Evolutionary conservation across 2,329 filamentous ascomycete species (phyloP).

Genomic region (Pseudohalonectria lignicola): DNA sequence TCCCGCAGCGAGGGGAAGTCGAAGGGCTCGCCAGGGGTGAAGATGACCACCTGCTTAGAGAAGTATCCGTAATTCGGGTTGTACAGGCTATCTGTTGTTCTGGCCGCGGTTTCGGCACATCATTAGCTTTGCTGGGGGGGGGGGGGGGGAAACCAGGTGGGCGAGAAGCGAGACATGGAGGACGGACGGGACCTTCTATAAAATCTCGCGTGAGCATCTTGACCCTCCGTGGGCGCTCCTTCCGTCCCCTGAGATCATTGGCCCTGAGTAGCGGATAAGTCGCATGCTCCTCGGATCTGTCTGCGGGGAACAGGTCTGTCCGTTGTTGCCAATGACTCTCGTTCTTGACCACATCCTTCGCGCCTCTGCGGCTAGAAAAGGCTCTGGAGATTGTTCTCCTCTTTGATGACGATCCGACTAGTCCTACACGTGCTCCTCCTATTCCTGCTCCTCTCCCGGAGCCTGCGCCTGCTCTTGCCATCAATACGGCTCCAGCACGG

Average conservation of each 20-base stretch:
- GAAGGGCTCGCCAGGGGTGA: slow-evolving; percentile 85
- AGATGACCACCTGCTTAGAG: slow-evolving; percentile 92
- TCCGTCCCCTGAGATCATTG: slow-evolving; percentile 60
- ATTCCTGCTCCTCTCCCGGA: background rate
- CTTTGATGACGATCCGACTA: slow-evolving; percentile 16
- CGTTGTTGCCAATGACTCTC: slow-evolving; percentile 83
- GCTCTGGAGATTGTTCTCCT: slow-evolving; percentile 9
- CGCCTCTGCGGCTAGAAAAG: slow-evolving; percentile 11
- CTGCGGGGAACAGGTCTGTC: slow-evolving; percentile 59
- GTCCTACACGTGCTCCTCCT: background rate
- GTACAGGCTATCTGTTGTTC: slow-evolving; percentile 88
- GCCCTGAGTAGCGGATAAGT: slow-evolving; percentile 78
- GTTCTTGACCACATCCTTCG: slow-evolving; percentile 20
- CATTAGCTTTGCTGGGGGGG: background rate
- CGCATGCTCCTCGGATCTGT: slow-evolving; percentile 71
- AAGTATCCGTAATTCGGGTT: slow-evolving; percentile 95
- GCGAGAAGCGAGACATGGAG: background rate
- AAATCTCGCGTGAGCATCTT: slow-evolving; percentile 98
- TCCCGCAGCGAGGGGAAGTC: slow-evolving; percentile 72
- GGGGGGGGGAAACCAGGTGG: background rate
- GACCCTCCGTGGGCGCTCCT: slow-evolving; percentile 70
- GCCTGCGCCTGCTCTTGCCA: slow-evolving; percentile 14
- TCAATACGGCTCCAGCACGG: too few species aligned
- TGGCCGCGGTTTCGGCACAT: background rate
- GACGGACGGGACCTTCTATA: slow-evolving; percentile 61